Percentiles rank a stretch among this genome's conserved stretches.
Evolutionary conservation across 306 rosid genomes (phyloP).

Genomic region (Sindora glabra): DNA sequence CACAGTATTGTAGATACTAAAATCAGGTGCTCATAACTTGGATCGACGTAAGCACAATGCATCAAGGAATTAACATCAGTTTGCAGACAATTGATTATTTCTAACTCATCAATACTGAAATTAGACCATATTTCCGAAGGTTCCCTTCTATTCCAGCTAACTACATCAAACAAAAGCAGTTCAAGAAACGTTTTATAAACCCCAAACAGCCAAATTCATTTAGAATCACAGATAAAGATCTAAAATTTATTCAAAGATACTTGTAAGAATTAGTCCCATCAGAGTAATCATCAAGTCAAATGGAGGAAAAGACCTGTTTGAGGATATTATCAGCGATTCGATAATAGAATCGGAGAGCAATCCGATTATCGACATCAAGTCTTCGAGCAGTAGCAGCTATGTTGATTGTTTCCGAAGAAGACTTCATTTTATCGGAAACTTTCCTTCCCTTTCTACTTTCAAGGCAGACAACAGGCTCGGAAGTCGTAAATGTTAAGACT

Average conservation of each 20-base stretch:
- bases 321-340: conserved; percentile 86
- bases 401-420: conserved; percentile 53
- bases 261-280: background rate
- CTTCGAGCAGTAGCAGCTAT: conserved; percentile 66
- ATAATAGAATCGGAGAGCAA: conserved; percentile 64
- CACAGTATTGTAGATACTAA: background rate
- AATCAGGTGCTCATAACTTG: background rate
- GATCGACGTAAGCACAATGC: background rate
- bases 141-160: too few species aligned
- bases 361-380: conserved; percentile 68
- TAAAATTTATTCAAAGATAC: background rate
- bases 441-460: conserved; percentile 5
- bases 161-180: background rate
- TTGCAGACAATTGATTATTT: too few species aligned
- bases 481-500: background rate
- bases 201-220: background rate
- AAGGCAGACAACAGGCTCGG: conserved; percentile 10
- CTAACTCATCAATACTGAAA: background rate
- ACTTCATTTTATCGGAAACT: conserved; percentile 39
- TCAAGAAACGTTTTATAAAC: conserved; percentile 2
- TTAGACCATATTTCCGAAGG: too few species aligned
- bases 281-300: background rate
- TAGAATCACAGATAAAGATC: background rate
- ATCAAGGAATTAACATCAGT: background rate
- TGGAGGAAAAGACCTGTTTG: conserved; percentile 54